Percentiles rank a stretch among this genome's conserved stretches.
phyloP scores from a whole-genome alignment of 2,329 filamentous ascomycete genomes.

The Diaporthe sp. region DNA sequence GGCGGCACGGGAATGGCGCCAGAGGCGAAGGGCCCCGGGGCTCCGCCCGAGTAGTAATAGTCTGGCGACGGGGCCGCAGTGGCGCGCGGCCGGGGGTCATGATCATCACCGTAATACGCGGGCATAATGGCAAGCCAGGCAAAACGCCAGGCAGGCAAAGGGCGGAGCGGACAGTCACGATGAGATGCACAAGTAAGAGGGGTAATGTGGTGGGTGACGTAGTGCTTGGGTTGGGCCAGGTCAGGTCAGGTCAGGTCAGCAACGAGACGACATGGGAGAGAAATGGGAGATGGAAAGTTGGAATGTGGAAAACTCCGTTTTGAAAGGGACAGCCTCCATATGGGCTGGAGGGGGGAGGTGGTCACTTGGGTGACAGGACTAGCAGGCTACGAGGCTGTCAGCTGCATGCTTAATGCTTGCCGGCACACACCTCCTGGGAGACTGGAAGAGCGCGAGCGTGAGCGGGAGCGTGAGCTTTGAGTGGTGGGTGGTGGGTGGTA shows the following conservation, averaged over 20 bases:
- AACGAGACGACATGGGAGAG: too few species aligned
- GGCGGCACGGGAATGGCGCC: conserved; percentile 2
- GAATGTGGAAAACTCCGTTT: neutral
- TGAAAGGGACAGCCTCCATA: neutral
- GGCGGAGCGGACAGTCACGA: neutral
- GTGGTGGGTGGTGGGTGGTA: neutral
- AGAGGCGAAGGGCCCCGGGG: conserved; percentile 1
- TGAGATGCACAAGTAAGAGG: neutral
- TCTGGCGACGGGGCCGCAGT: neutral
- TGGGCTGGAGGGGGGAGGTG: neutral
- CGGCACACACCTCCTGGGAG: conserved; percentile 41
- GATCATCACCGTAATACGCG: conserved; percentile 7
- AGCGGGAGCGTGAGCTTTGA: neutral
- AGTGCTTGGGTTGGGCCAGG: neutral
- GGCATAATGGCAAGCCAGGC: conserved; percentile 7
- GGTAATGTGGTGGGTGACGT: neutral
- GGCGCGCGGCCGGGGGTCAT: conserved; percentile 3
- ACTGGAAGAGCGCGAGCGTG: conserved; percentile 10
- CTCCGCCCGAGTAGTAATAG: conserved; percentile 2
- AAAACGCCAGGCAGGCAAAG: neutral
- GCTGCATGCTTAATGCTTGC: conserved; percentile 34
- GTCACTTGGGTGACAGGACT: conserved; percentile 14
- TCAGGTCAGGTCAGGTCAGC: neutral
- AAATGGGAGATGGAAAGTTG: neutral
- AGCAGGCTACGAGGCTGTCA: conserved; percentile 32